These are phyloP conservation scores for Rosa rugosa DNA, from an alignment of 306 rosid genomes.

Conservation along the genomic window DNA sequence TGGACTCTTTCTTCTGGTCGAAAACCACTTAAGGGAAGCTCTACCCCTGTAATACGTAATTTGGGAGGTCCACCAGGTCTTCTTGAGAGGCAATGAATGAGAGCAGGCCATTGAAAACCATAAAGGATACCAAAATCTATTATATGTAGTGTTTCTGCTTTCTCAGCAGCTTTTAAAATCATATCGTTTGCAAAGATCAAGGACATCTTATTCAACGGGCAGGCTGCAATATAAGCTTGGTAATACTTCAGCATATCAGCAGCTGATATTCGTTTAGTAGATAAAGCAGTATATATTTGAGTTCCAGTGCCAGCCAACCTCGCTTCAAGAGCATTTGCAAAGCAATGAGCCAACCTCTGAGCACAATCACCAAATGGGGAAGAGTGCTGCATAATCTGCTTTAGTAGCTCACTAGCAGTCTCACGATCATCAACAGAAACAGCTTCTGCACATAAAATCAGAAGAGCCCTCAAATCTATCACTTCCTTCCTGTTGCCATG, in stretches of 20 bases:
- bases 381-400: slow-evolving; percentile 72
- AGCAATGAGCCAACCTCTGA: slow-evolving; percentile 69
- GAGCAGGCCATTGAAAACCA: too few relatives aligned
- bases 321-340: slow-evolving; percentile 62
- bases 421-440: slow-evolving; percentile 53
- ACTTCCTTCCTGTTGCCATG: slow-evolving; percentile 30
- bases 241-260: slow-evolving; percentile 31
- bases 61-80: too few relatives aligned
- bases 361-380: slow-evolving; percentile 52
- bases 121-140: too few relatives aligned
- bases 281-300: slow-evolving; percentile 34
- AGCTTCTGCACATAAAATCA: slow-evolving; percentile 67
- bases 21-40: too few relatives aligned
- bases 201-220: too few relatives aligned
- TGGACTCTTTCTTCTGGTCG: slow-evolving; percentile 32
- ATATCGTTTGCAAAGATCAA: too few relatives aligned
- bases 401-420: slow-evolving; percentile 59
- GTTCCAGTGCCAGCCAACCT: slow-evolving; percentile 63
- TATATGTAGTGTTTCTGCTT: too few relatives aligned
- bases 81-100: too few relatives aligned
- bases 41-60: too few relatives aligned
- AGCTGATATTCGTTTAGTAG: slow-evolving; percentile 42
- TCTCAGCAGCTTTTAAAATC: too few relatives aligned
- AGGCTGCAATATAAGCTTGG: too few relatives aligned
- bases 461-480: slow-evolving; percentile 56